Base-by-base conservation (phyloP, 1,284 basidiomycete species). In the Leccinum solheimii region DNA sequence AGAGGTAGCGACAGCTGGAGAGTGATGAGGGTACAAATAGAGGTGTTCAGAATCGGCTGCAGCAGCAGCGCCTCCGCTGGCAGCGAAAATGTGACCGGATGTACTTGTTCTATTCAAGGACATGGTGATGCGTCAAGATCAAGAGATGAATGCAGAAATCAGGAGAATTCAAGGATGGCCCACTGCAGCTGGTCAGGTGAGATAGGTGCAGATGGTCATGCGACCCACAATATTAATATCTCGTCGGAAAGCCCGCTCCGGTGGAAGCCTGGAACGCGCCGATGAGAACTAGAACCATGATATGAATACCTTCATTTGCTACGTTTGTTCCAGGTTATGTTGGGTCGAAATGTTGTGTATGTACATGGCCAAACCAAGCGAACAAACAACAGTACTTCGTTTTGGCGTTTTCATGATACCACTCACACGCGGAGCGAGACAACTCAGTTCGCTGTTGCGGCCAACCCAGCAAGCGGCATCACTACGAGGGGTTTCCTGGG, bases 11-110 rank as follows among this genome's bases (percentile, higher is more conserved):
- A 78, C 74, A 43, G 74, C 72, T 13, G 75, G 71, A 27, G 77
- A 77, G 60, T 82, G 80, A 68, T 78, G 71, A 16, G 81, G 76
- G 55, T 77, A 74, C n/a, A 81, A 69, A 58, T 78, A 77, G 57
- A 60, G 38, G 38, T 62, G 52, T 54, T 64, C 64, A 23, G 59
- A 51, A 19, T 59, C 64, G 21, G 54, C 3, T 7, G 57, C 30
- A 57, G 61, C 30, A 27, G 26, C 11, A 8, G 27, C 49, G 40
- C 51, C 56, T n/a, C 60, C 61, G 27, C 62, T 61, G 23, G 62
- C 36, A 51, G 66, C 55, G 58, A 72, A 73, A 23, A 65, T 67
- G 58, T 72, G 66, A 23, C 69, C 71, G 10, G 71, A 71, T 3
- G 66, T 69, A 57, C 51, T 62, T 19, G 62, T 68, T 57, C 61